Evolutionary conservation across 345 rosid genomes (phyloP).

Genomic region (Acer negundo): DNA sequence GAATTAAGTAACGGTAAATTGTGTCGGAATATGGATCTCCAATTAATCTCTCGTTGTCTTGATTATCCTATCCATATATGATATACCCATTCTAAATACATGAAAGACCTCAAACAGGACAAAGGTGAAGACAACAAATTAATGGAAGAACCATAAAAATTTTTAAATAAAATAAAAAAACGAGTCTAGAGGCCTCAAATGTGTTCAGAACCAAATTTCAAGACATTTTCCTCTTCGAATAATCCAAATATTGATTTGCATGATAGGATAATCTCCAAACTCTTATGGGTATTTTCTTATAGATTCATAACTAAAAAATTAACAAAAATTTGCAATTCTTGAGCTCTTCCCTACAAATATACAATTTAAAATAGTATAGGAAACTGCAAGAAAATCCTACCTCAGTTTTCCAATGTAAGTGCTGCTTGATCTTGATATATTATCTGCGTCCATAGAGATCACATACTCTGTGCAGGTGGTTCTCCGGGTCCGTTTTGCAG

Average conservation of each 20-base stretch:
- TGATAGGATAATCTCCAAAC: neutral
- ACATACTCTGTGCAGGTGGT: constrained; percentile 92
- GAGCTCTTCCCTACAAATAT: neutral
- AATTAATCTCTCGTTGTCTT: neutral
- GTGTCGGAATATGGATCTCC: neutral
- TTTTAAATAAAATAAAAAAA: too few species aligned
- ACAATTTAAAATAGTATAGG: neutral
- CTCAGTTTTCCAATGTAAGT: constrained; percentile 89
- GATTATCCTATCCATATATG: neutral
- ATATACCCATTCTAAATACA: neutral
- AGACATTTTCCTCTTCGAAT: constrained; percentile 9
- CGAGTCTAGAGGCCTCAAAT: neutral
- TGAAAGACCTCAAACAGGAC: neutral
- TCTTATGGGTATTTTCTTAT: neutral
- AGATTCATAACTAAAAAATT: neutral
- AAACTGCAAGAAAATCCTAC: constrained; percentile 30
- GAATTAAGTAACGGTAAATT: neutral
- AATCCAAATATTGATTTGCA: neutral
- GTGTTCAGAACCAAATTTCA: neutral
- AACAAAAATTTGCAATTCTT: neutral
- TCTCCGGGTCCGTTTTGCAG: constrained; percentile 86
- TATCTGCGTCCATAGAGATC: constrained; percentile 86
- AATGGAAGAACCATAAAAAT: neutral
- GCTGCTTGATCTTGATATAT: constrained; percentile 82
- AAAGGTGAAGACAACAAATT: neutral